Evolutionary conservation across 2,329 filamentous ascomycete species (phyloP).

Genomic region (Bipolaris cookei): DNA sequence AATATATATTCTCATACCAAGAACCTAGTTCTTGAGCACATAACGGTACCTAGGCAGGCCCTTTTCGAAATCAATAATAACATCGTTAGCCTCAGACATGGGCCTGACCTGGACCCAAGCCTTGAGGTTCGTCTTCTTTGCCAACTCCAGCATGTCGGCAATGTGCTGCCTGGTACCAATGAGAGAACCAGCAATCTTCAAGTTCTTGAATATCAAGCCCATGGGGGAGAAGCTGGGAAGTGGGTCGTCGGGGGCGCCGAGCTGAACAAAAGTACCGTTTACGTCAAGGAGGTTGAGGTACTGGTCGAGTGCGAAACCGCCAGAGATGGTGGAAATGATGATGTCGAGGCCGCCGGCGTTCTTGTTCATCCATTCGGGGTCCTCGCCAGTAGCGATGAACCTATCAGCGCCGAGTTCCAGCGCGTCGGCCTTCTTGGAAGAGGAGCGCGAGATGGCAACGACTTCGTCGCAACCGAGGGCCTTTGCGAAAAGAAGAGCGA

Average conservation of each 20-base stretch:
- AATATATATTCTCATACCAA: neutral
- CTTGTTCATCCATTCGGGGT: constrained; percentile 64
- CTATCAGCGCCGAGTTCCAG: constrained; percentile 65
- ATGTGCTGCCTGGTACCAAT: constrained; percentile 68
- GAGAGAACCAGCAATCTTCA: constrained; percentile 68
- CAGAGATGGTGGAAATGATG: constrained; percentile 64
- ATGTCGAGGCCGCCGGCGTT: constrained; percentile 62
- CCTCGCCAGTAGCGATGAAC: constrained; percentile 66
- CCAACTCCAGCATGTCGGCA: constrained; percentile 59
- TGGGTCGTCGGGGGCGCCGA: constrained; percentile 69
- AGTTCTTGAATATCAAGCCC: constrained; percentile 60
- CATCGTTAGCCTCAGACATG: constrained; percentile 49
- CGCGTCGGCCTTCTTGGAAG: constrained; percentile 66
- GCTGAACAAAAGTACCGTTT: constrained; percentile 68
- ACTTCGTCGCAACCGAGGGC: constrained; percentile 72
- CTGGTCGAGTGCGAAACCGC: constrained; percentile 61
- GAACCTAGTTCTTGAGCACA: constrained; percentile 40
- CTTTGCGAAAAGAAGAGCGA: constrained; percentile 72
- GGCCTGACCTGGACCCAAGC: constrained; percentile 52
- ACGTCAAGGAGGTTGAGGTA: constrained; percentile 67
- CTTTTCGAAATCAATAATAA: constrained; percentile 47
- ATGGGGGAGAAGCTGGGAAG: constrained; percentile 60
- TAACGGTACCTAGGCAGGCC: constrained; percentile 54
- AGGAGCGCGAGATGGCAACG: constrained; percentile 68
- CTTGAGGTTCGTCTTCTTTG: constrained; percentile 48